Evolutionary conservation across 164 flowering plant species (phyloP), one percentile per base, ranked within the genome.

Genomic region (Tetrastigma voinierianum): DNA sequence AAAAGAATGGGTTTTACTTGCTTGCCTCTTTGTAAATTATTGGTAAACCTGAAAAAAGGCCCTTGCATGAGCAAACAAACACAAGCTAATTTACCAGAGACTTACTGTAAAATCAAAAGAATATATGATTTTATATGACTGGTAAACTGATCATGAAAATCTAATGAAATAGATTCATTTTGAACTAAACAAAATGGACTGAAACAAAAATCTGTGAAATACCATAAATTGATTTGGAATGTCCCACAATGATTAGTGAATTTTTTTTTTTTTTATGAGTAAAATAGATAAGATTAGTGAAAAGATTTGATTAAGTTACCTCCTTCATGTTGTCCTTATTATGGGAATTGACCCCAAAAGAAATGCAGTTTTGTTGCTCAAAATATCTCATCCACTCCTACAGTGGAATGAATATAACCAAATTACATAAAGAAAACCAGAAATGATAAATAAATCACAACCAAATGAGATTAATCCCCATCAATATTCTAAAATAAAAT

Each of bases 291-390:
- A n/a, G n/a, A n/a, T n/a, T n/a, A n/a, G n/a, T n/a, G n/a, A n/a
- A n/a, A 43, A 51, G 7, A 9, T 9, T 16, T 7, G 13, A 2
- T 13, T 40, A 23, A 46, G 17, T 63, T 78, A 87, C 98, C 93
- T 87, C 76, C 69, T 78, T 83, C 56, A 87, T 73, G 64, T 63
- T 80, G 4, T 83, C 93, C n/a, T 82, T 86, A 71, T 91, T 90
- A 70, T 94, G 97, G n/a, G 98, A 77, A 76, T 94, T 91, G 48
- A 90, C 82, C 43, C 78, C 84, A 80, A 67, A n/a, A 66, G 78
- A 79, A 46, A 60, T 46, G 60, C 66, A 77, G 51, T 75, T 79
- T 65, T 74, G 80, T 46, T n/a, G 74, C 66, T 85, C 79, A 67
- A 90, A 86, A 65, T 82, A 74, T 10, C 45, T 76, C 61, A 81